These are phyloP conservation scores for Psophocarpus tetragonolobus DNA, from an alignment of 306 rosid genomes.

Conservation along the genomic window DNA sequence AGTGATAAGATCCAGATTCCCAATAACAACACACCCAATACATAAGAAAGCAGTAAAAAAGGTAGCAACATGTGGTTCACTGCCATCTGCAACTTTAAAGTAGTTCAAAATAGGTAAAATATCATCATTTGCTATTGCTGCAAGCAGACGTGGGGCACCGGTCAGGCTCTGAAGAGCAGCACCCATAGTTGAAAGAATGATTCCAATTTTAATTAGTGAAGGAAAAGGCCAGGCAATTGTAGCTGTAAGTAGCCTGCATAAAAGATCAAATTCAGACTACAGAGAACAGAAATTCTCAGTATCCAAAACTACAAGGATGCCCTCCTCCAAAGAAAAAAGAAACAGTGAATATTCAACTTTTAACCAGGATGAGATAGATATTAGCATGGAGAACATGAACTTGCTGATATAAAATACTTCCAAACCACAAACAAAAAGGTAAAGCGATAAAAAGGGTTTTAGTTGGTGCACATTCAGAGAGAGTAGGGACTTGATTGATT, in stretches of 20 bases:
- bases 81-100: conserved; percentile 82
- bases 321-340: background rate
- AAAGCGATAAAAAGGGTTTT: conserved; percentile 1
- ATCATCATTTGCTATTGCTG: conserved; percentile 98
- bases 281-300: conserved; percentile 15
- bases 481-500: too few species aligned
- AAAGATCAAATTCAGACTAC: conserved; percentile 43
- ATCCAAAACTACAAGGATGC: conserved; percentile 11
- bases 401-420: background rate
- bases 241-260: conserved; percentile 93
- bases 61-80: conserved; percentile 90
- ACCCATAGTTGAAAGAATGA: conserved; percentile 95
- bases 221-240: conserved; percentile 98
- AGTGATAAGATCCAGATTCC: conserved; percentile 99
- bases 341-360: background rate
- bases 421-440: conserved; percentile 22
- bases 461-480: conserved; percentile 24
- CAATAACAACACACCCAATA: conserved; percentile 87
- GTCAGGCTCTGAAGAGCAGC: conserved; percentile 99
- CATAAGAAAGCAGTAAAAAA: conserved; percentile 90
- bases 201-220: conserved; percentile 85
- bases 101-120: conserved; percentile 92
- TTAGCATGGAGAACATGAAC: conserved; percentile 20
- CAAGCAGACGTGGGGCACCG: conserved; percentile 98
- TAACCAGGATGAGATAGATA: conserved; percentile 18